phyloP scores from a whole-genome alignment of 2,329 filamentous ascomycete genomes.

The Epicoccum nigrum region DNA sequence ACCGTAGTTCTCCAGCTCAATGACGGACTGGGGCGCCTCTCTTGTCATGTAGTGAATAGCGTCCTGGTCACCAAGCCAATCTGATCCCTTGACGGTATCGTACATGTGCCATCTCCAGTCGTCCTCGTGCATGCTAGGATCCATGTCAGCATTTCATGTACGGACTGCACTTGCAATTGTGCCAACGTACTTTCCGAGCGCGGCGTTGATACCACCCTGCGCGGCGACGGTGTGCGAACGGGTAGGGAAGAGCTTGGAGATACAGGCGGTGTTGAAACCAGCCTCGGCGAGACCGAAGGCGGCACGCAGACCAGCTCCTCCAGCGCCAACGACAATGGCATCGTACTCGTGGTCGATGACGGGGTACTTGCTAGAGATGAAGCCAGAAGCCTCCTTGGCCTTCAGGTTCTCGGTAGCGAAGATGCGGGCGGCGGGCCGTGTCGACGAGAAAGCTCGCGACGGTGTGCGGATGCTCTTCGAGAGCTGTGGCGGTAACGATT shows the following conservation, averaged over 20 bases:
- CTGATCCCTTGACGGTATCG: constrained; percentile 96
- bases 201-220: constrained; percentile 83
- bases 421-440: constrained; percentile 80
- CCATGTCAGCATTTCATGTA: constrained; percentile 27
- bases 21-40: constrained; percentile 87
- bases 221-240: constrained; percentile 82
- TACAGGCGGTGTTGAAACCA: constrained; percentile 88
- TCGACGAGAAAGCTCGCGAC: constrained; percentile 83
- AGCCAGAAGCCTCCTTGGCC: constrained; percentile 90
- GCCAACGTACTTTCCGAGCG: constrained; percentile 71
- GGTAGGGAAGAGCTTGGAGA: constrained; percentile 84
- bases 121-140: constrained; percentile 82
- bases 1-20: constrained; percentile 96
- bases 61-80: constrained; percentile 97
- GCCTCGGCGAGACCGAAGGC: constrained; percentile 87
- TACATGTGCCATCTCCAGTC: constrained; percentile 99
- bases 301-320: constrained; percentile 79
- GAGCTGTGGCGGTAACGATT: constrained; percentile 57
- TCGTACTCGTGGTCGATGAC: constrained; percentile 99
- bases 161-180: neutral
- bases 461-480: constrained; percentile 68
- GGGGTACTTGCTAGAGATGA: constrained; percentile 87
- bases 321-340: constrained; percentile 89
- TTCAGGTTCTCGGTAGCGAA: constrained; percentile 84
- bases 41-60: constrained; percentile 99